Evolutionary conservation across 768 basidiomycete genomes (phyloP), one percentile per base, ranked within the genome.

Genomic region (Galerina sulciceps): DNA sequence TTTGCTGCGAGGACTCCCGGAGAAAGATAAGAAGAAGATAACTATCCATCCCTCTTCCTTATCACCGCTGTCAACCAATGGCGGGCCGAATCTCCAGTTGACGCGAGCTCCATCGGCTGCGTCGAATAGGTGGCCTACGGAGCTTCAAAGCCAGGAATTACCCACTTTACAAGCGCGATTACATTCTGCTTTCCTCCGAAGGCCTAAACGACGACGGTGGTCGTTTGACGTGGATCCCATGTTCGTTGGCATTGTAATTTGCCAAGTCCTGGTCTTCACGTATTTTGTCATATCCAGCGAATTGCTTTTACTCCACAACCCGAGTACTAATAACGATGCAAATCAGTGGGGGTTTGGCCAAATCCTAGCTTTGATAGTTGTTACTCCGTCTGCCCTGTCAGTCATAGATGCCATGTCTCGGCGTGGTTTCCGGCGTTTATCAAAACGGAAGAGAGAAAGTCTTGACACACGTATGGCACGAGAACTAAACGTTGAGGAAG

Each of bases 231-330:
- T 76, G 22, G 76, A 78, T 52, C 75, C 77, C 15, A 77, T 79
- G 75, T 64, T 79, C 42, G 68, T 80, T 15, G 76, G 78, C 9
- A 71, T 79, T 31, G 55, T 73, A 34, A 72, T 78, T 20, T 74
- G 70, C 54, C 73, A 77, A 53, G 60, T 69, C 26, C 57, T 76
- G 53, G 69, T 79, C 23, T 75, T 77, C 60, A 71, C 69, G 8
- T 79, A 79, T 59, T 78, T 79, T 50, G 69, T 79, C 34, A 72
- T 75, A 6, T 76, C 74, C 1, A 78, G 67, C 41, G 78, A 80
- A 61, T 64, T 76, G 10, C 60, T 79, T 41, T 56, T 77, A 44
- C 49, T 59, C 49, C 67, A 65, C 51, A 77, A 79, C 49, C 63
- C 64, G 15, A 68, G 65, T 48, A 65, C 64, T 13, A 58, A 61